Percentiles rank a stretch among this genome's conserved stretches.
Conservation (phyloP, 2,329 filamentous ascomycete species). For the Cercospora sp. region DNA sequence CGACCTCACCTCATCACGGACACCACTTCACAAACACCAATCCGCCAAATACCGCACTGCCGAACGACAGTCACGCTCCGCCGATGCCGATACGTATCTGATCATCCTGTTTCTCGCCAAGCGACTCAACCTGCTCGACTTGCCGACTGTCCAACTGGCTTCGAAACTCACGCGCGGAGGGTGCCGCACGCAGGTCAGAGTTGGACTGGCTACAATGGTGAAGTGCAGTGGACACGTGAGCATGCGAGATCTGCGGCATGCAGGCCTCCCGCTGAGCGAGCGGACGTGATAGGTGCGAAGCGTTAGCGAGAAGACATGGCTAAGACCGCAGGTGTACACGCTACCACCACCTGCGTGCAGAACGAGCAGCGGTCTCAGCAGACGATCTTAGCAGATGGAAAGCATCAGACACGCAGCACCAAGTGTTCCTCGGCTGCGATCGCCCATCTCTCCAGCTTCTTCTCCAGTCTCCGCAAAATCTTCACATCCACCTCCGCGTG, state of each 20-base stretch:
- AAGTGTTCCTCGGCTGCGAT: constrained; percentile 4
- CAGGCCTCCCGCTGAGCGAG: background rate
- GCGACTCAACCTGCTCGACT: background rate
- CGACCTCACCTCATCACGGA: background rate
- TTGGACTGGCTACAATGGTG: background rate
- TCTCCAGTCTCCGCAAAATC: constrained; percentile 47
- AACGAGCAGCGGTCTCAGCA: background rate
- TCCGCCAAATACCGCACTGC: background rate
- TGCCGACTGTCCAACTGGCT: background rate
- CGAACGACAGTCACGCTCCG: background rate
- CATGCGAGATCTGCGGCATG: constrained; percentile 4
- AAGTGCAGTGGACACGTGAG: constrained; percentile 3
- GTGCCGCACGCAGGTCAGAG: background rate
- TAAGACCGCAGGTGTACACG: constrained; percentile 2
- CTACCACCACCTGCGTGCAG: constrained; percentile 2
- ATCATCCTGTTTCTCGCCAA: background rate
- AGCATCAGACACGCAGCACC: background rate
- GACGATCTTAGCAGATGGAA: background rate
- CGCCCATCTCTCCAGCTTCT: constrained; percentile 40
- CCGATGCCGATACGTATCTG: background rate
- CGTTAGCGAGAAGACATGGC: background rate
- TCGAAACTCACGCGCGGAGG: background rate
- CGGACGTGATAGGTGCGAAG: background rate
- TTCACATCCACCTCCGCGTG: constrained; percentile 1
- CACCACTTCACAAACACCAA: background rate